phyloP scores from a whole-genome alignment of 2,329 filamentous ascomycete genomes.

The Cladorrhinum sp. region DNA sequence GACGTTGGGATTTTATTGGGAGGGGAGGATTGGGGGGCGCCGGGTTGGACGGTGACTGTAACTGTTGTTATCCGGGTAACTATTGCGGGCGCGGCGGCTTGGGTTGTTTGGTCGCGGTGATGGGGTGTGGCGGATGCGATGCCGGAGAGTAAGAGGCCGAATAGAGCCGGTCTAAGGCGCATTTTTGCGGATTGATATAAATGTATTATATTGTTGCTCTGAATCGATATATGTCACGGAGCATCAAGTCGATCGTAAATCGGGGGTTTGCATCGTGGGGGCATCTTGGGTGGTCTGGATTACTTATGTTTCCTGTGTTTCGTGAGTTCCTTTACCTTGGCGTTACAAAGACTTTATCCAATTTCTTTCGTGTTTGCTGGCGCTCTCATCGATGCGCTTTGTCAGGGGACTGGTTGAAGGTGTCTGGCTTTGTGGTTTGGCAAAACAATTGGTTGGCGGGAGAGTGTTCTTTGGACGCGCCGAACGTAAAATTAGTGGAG shows the following conservation, averaged over 20 bases:
- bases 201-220: neutral
- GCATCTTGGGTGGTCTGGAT: neutral
- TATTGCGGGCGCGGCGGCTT: neutral
- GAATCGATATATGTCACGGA: too few relatives aligned
- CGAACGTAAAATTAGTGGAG: neutral
- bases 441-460: neutral
- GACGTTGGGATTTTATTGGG: conserved; percentile 34
- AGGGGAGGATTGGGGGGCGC: neutral
- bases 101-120: conserved; percentile 8
- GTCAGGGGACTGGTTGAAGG: neutral
- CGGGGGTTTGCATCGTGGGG: neutral
- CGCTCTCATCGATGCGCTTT: neutral
- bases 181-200: neutral
- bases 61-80: conserved; percentile 2
- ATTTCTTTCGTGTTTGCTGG: neutral
- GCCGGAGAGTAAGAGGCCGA: neutral
- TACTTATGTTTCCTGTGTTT: neutral
- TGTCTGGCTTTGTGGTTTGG: neutral
- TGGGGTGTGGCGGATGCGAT: neutral
- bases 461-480: neutral
- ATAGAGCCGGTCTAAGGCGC: neutral
- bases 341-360: neutral
- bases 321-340: neutral
- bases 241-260: neutral
- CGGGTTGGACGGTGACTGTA: neutral